Conservation (phyloP, 129 eudicot genomes). For the Centrapalus pauciflorus region DNA sequence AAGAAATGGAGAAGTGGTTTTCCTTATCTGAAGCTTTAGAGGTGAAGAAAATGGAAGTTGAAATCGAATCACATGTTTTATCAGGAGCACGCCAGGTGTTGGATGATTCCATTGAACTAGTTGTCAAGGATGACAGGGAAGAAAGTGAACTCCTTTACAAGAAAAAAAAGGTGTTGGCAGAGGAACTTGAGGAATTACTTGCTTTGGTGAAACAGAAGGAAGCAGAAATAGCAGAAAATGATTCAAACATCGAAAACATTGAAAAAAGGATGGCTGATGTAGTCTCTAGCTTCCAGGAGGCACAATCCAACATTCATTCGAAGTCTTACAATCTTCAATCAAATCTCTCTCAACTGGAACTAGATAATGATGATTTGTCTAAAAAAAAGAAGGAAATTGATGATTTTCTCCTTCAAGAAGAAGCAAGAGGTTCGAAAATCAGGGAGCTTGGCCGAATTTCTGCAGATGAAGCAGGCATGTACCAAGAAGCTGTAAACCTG, state of each 20-base stretch:
- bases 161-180: slow-evolving; percentile 42
- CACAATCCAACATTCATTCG: slow-evolving; percentile 31
- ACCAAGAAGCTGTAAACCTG: slow-evolving; percentile 39
- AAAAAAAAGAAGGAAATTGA: slow-evolving; percentile 59
- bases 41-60: slow-evolving; percentile 52
- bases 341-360: slow-evolving; percentile 38
- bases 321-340: slow-evolving; percentile 35
- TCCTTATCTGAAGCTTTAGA: slow-evolving; percentile 50
- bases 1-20: slow-evolving; percentile 51
- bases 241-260: slow-evolving; percentile 42
- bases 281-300: slow-evolving; percentile 51
- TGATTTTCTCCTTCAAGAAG: slow-evolving; percentile 39
- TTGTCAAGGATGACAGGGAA: slow-evolving; percentile 52
- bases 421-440: slow-evolving; percentile 47
- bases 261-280: slow-evolving; percentile 57
- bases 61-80: slow-evolving; percentile 48
- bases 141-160: slow-evolving; percentile 50
- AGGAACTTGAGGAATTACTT: slow-evolving; percentile 57
- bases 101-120: slow-evolving; percentile 43
- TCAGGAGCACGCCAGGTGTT: slow-evolving; percentile 43
- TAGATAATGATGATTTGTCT: slow-evolving; percentile 36
- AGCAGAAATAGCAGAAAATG: slow-evolving; percentile 65
- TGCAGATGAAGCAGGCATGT: slow-evolving; percentile 46
- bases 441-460: slow-evolving; percentile 47
- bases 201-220: slow-evolving; percentile 72